phyloP scores from a whole-genome alignment of 1,284 basidiomycete genomes.

The Ustilago vetiveriae region DNA sequence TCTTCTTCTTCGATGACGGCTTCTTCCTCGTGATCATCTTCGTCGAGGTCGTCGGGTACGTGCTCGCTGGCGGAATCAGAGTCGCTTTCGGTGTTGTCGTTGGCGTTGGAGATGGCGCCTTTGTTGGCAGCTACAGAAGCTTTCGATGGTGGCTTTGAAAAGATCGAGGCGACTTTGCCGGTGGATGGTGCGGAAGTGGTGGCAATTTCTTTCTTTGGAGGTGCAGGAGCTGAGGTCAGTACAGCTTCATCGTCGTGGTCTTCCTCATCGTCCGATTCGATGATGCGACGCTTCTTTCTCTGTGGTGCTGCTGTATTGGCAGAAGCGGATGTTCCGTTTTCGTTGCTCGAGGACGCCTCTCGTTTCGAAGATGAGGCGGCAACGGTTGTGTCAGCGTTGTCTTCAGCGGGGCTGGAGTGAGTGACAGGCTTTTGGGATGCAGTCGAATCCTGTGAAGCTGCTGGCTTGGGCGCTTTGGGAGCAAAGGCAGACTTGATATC shows the following conservation, averaged over 20 bases:
- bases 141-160: slow-evolving; percentile 17
- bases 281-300: slow-evolving; percentile 63
- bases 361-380: slow-evolving; percentile 4
- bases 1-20: slow-evolving; percentile 48
- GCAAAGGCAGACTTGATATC: slow-evolving; percentile 62
- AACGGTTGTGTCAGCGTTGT: neutral
- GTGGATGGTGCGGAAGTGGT: neutral
- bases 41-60: slow-evolving; percentile 38
- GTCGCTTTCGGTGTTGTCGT: slow-evolving; percentile 25
- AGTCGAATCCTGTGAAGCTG: neutral
- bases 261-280: slow-evolving; percentile 66
- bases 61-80: slow-evolving; percentile 58
- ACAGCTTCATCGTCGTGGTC: slow-evolving; percentile 54
- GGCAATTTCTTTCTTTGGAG: slow-evolving; percentile 7
- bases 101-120: slow-evolving; percentile 12
- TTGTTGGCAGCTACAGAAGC: slow-evolving; percentile 16
- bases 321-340: neutral
- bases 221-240: neutral
- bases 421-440: neutral
- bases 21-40: slow-evolving; percentile 48
- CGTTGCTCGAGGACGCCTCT: slow-evolving; percentile 7
- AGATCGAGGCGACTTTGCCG: slow-evolving; percentile 27
- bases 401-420: neutral
- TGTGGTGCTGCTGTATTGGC: slow-evolving; percentile 6
- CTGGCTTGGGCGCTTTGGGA: slow-evolving; percentile 12